A percentile compares a stretch with the other conserved stretches of the same genome.
Evolutionary conservation across 2,329 filamentous ascomycete genomes (phyloP).

Genomic region (Aureobasidium uvarum): DNA sequence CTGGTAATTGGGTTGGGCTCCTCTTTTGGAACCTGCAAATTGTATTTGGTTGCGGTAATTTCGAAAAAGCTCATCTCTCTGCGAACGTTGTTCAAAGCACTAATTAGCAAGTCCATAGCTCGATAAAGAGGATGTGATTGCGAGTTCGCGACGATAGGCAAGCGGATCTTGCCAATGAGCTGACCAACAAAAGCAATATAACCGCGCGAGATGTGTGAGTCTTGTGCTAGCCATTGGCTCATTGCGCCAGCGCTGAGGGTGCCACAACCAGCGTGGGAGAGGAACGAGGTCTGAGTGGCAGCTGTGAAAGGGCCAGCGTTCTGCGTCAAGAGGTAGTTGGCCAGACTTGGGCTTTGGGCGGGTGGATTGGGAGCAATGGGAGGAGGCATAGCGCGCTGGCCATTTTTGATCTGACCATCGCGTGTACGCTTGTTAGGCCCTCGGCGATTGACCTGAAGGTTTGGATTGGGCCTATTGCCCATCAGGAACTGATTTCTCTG

Average conservation of each 20-base stretch:
- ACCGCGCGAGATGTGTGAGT: conserved; percentile 67
- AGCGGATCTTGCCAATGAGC: conserved; percentile 61
- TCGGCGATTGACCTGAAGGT: conserved; percentile 47
- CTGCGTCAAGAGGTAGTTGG: conserved; percentile 55
- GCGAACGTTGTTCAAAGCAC: conserved; percentile 64
- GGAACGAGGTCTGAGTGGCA: conserved; percentile 66
- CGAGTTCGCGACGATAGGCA: conserved; percentile 49
- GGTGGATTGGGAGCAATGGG: conserved; percentile 29
- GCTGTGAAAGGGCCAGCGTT: conserved; percentile 49
- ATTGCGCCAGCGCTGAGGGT: conserved; percentile 57
- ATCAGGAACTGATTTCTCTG: conserved; percentile 27
- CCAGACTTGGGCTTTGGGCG: conserved; percentile 50
- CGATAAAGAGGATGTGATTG: conserved; percentile 53
- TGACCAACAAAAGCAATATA: conserved; percentile 66
- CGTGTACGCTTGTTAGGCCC: conserved; percentile 43
- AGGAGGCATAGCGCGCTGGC: conserved; percentile 28
- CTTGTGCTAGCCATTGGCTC: conserved; percentile 68
- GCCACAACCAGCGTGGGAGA: conserved; percentile 63
- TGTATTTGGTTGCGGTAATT: conserved; percentile 60
- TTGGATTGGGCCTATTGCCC: conserved; percentile 50
- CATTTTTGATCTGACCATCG: conserved; percentile 36
- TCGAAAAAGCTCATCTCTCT: conserved; percentile 68
- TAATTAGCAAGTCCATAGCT: conserved; percentile 62
- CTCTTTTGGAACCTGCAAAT: conserved; percentile 51
- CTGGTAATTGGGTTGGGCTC: conserved; percentile 51